Percentiles rank a stretch among this genome's conserved stretches.
Evolutionary conservation across 345 rosid genomes (phyloP).

Genomic region (Rhizophora mangle): DNA sequence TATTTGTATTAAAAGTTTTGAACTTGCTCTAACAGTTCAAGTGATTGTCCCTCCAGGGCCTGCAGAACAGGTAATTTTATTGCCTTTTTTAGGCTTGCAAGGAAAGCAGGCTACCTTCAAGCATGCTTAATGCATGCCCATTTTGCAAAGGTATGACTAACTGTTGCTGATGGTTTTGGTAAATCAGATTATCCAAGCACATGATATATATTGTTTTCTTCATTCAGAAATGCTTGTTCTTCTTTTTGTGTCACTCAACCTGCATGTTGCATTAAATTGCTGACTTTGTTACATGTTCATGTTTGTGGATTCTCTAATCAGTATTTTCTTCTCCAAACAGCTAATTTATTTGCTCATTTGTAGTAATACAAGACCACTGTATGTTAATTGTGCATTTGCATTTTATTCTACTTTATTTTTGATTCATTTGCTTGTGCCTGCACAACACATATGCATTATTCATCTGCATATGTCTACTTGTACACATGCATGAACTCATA

Average conservation of each 20-base stretch:
- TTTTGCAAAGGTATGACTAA: slow-evolving; percentile 73
- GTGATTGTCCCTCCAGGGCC: slow-evolving; percentile 53
- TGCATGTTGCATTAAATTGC: too few relatives aligned
- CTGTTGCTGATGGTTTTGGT: slow-evolving; percentile 12
- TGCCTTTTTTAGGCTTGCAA: slow-evolving; percentile 86
- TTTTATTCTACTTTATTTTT: slow-evolving; percentile 12
- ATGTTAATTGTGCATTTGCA: slow-evolving; percentile 18
- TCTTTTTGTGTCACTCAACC: too few relatives aligned
- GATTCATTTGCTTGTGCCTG: not conserved
- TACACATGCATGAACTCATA: not conserved
- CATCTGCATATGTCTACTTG: not conserved
- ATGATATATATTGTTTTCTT: too few relatives aligned
- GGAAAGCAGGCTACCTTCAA: slow-evolving; percentile 90
- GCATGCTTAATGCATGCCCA: slow-evolving; percentile 99
- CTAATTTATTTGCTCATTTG: too few relatives aligned
- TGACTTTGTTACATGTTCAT: too few relatives aligned
- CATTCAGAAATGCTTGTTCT: too few relatives aligned
- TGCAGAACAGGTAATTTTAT: slow-evolving; percentile 89
- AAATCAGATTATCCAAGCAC: not conserved
- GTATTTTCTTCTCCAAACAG: too few relatives aligned
- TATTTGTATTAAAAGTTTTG: slow-evolving; percentile 20
- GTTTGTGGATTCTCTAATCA: too few relatives aligned
- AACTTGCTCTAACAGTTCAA: slow-evolving; percentile 33
- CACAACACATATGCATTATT: not conserved
- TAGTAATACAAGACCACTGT: not conserved